Base-by-base conservation (phyloP, 345 rosid genomes). In the Eucalyptus curtisii region DNA sequence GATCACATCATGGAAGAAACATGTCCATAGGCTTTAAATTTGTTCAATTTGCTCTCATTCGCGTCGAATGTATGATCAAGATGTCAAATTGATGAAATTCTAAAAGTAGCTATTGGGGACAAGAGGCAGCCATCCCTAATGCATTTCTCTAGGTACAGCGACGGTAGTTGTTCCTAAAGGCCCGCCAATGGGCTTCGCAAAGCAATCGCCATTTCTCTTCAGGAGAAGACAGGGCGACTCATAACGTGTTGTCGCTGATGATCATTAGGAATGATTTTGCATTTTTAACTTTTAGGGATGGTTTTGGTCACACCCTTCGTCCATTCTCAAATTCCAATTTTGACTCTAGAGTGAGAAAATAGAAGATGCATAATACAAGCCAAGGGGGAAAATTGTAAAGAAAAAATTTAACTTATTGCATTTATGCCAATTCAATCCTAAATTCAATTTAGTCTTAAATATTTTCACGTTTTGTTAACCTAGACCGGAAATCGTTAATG, bases 401-500 rank as follows among this genome's bases (percentile, higher is more conserved):
- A 55, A 55, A 55, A 9, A 24, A 24, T 22, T 0, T 55, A 55
- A 55, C 5, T 22, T 6, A 55, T 55, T 55, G 3, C 3, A 24
- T 55, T 55, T 55, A 55, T 55, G 5, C 3, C 1, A 24, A 24
- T 55, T 24, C 3, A 55, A 9, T 24, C 2, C 3, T 55, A 55
- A 55, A 55, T 0, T 13, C 6, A 55, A 55, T 55, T 55, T 55
- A 55, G 2, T 1, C 13, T 12, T 55, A 55, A 55, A 55, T 22
- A 24, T 55, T 55, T 55, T 55, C 6, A 55, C 1, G 0, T 24
- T 55, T 55, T 55, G 61, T 6, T 55, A 55, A 55, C 24, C 10
- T 55, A 22, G 2, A 55, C 30, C 12, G 1, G 1, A 55, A 24
- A 55, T 24, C 61, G 7, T 22, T 22, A 10, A 55, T 55, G 0